These are phyloP conservation scores for Zygosaccharomyces bisporus DNA, from an alignment of 805 yeast genomes.

Conservation along the genomic window DNA sequence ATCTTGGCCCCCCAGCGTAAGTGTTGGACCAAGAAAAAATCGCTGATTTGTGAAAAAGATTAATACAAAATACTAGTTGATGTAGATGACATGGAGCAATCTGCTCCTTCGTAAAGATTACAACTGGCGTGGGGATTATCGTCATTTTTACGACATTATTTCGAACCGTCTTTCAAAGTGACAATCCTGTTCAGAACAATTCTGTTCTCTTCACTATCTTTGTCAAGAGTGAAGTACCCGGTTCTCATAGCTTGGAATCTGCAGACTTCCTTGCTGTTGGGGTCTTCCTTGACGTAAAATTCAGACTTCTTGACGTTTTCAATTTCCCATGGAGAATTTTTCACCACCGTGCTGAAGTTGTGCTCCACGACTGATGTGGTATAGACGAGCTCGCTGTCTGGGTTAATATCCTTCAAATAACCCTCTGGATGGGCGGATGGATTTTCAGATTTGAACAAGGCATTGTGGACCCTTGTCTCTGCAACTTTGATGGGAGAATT, in stretches of 20 bases:
- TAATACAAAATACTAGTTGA: no score
- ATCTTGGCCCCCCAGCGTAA: no score
- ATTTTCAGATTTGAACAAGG: constrained; percentile 84
- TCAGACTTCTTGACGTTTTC: constrained; percentile 54
- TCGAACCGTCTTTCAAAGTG: constrained; percentile 74
- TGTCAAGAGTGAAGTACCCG: constrained; percentile 91
- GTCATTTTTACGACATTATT: no score
- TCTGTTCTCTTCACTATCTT: constrained; percentile 58
- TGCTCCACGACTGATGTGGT: constrained; percentile 71
- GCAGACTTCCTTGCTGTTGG: constrained; percentile 66
- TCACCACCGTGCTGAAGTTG: constrained; percentile 63
- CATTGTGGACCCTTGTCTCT: constrained; percentile 85
- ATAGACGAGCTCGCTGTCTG: constrained; percentile 67
- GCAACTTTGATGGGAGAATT: constrained; percentile 60
- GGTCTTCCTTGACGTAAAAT: constrained; percentile 67
- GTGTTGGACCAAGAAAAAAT: no score
- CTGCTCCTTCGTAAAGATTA: no score
- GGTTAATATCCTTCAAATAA: constrained; percentile 76
- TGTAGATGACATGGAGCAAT: no score
- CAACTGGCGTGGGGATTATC: background rate
- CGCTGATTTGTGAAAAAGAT: no score
- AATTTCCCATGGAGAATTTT: constrained; percentile 72
- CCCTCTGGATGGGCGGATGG: constrained; percentile 89
- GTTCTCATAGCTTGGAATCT: constrained; percentile 97
- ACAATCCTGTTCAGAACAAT: constrained; percentile 87